Evolutionary conservation across 768 basidiomycete genomes (phyloP).

Genomic region (Lactifluus piperatus): DNA sequence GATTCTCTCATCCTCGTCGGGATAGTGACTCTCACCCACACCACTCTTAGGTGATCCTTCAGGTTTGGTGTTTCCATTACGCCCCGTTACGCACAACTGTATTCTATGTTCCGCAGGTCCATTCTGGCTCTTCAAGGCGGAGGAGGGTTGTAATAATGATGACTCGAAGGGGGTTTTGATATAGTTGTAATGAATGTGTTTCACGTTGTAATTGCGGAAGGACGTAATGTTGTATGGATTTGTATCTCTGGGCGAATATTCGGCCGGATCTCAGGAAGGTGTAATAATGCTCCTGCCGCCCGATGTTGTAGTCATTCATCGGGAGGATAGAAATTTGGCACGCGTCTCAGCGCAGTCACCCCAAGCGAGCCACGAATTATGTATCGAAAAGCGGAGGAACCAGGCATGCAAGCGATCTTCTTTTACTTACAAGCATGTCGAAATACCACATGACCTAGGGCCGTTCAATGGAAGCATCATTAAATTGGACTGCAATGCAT

Average conservation of each 20-base stretch:
- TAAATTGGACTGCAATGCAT: neutral
- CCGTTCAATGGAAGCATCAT: neutral
- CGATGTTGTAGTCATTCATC: too few relatives aligned
- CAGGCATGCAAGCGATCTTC: neutral
- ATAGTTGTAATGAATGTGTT: too few relatives aligned
- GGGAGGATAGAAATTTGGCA: too few relatives aligned
- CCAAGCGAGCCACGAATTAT: too few relatives aligned
- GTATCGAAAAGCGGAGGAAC: too few relatives aligned
- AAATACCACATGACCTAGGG: neutral
- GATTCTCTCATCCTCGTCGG: slow-evolving; percentile 28
- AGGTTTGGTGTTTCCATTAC: slow-evolving; percentile 35
- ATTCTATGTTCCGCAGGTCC: slow-evolving; percentile 38
- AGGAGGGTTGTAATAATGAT: neutral
- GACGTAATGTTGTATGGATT: neutral
- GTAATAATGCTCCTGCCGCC: too few relatives aligned
- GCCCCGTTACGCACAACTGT: neutral
- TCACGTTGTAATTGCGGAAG: neutral
- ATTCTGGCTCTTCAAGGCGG: slow-evolving; percentile 59
- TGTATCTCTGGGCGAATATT: neutral
- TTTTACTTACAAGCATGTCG: neutral
- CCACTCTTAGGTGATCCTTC: slow-evolving; percentile 47
- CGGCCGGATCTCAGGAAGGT: too few relatives aligned
- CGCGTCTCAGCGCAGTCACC: too few relatives aligned
- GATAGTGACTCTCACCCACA: slow-evolving; percentile 1
- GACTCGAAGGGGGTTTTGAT: too few relatives aligned